A percentile compares a stretch with the other conserved stretches of the same genome.
These are phyloP conservation scores for Dujonia santamariae DNA, from an alignment of 1,139 yeast genomes.

Conservation along the genomic window DNA sequence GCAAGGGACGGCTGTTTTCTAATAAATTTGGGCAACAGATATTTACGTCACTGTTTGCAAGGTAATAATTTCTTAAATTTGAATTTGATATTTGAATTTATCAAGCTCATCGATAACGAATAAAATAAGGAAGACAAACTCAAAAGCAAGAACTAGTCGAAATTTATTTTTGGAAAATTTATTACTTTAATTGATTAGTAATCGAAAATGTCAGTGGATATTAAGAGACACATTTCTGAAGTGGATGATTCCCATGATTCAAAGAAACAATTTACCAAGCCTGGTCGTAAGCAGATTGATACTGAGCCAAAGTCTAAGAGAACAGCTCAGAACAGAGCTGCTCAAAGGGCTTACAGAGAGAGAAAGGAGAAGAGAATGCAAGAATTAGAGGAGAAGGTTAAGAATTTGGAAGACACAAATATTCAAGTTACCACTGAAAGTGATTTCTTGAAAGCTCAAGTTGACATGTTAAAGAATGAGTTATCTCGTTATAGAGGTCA, in stretches of 20 bases:
- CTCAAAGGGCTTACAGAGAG: constrained; percentile 94
- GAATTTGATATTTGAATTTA: no score
- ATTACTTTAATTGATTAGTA: no score
- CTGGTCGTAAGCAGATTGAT: constrained; percentile 69
- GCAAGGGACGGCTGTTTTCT: no score
- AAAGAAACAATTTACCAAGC: constrained; percentile 38
- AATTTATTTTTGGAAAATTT: no score
- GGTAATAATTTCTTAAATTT: no score
- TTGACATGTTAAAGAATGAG: constrained; percentile 70
- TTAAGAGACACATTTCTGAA: constrained; percentile 30
- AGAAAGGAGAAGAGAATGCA: constrained; percentile 85
- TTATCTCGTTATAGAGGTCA: constrained; percentile 60
- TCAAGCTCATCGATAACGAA: no score
- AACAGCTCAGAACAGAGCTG: constrained; percentile 96
- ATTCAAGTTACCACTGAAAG: constrained; percentile 63
- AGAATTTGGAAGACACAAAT: constrained; percentile 66
- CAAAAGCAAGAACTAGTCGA: no score
- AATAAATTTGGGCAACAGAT: no score
- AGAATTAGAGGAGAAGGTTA: constrained; percentile 80
- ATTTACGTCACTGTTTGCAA: no score
- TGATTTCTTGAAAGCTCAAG: constrained; percentile 73
- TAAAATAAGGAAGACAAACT: no score
- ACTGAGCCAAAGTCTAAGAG: constrained; percentile 83
- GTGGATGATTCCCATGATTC: constrained; percentile 24
- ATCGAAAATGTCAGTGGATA: no score